Evolutionary conservation across 495 filamentous ascomycete genomes (phyloP), one percentile per base, ranked within the genome.

Genomic region (Choiromyces venosus): DNA sequence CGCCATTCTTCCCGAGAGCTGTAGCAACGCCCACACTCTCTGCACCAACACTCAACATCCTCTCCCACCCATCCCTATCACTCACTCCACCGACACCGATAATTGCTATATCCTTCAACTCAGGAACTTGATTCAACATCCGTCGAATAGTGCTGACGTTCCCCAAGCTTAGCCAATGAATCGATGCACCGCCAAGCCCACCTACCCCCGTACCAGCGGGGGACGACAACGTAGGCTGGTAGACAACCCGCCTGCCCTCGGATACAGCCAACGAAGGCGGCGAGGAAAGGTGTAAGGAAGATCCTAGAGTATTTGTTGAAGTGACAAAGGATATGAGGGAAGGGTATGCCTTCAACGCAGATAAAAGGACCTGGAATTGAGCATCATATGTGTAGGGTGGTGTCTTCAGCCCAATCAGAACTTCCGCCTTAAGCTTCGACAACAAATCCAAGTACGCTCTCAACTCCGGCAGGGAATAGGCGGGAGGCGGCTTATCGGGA

Each of bases 121-220:
- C 77, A 1, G 75, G 74, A 39, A 83, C 79, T 68, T 82, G 82
- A 76, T 89, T 86, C 38, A 92, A 76, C 85, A 89, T 75, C 66
- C 76, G 75, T 29, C 88, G 80, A 29, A 92, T 82, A 10, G 87
- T 89, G 56, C 80, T 81, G 35, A 92, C 90, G 77, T 93, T 93
- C 18, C 91, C 91, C 37, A 93, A 79, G n/a, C 91, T 89, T 2
- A 92, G 83, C 6, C 91, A 89, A 82, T 92, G 91, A 68, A 93
- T 79, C 66, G 89, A 85, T 40, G 88, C 84, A 0, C 91, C 91
- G 0, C 88, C 91, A 76, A 92, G 81, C 0, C 90, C 91, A 0
- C 91, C 90, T 8, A 91, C 84, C 0, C 90, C 89, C 0, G 77
- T 79, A 1, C 85, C 86, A 1, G 83, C 84, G 0, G 85, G 83